Evolutionary conservation across 495 filamentous ascomycete species (phyloP).

Genomic region (Paragyromitra xinjiangensis): DNA sequence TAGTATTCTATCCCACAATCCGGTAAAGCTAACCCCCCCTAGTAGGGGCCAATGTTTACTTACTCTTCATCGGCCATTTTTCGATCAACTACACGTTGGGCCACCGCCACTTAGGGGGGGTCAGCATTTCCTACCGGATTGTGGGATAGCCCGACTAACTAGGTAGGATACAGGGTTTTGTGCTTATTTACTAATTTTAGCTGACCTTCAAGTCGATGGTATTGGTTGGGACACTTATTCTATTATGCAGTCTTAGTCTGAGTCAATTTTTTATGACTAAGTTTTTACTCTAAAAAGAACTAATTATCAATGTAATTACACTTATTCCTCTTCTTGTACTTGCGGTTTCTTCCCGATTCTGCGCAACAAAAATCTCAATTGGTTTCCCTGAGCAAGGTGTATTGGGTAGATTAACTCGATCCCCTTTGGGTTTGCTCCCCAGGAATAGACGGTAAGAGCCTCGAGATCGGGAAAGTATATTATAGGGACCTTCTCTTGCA

Average conservation of each 20-base stretch:
- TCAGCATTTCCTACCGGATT: no score
- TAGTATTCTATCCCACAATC: no score
- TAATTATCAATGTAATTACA: neutral
- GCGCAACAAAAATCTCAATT: constrained; percentile 23
- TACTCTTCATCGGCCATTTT: no score
- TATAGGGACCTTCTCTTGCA: constrained; percentile 21
- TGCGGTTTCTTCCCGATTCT: neutral
- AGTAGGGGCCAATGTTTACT: no score
- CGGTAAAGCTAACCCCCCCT: no score
- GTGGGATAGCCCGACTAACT: no score
- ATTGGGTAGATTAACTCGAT: constrained; percentile 1
- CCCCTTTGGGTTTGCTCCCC: constrained; percentile 1
- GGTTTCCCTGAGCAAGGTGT: neutral
- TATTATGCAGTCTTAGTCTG: no score
- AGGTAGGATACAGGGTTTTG: no score
- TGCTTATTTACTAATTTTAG: no score
- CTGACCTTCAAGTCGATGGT: neutral
- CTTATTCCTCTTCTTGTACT: neutral
- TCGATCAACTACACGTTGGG: no score
- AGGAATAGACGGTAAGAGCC: neutral
- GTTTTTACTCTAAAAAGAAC: neutral
- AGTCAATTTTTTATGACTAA: no score
- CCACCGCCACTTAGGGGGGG: no score
- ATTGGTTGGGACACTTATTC: neutral
- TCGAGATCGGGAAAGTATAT: constrained; percentile 21